Evolutionary conservation across 1,284 basidiomycete genomes (phyloP).

Genomic region (Omphalotus olearius): DNA sequence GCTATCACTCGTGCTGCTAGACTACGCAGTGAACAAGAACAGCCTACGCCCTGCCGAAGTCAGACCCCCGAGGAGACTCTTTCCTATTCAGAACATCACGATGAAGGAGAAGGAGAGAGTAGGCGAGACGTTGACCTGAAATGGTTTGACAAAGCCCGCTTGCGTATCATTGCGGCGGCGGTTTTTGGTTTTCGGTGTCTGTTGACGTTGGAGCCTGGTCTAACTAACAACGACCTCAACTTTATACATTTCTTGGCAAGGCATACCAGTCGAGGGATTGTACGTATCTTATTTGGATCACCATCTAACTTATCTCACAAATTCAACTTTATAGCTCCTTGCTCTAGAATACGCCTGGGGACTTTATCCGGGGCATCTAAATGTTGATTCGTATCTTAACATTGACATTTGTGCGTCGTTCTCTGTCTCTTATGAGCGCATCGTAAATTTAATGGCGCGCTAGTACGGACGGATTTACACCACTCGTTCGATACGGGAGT

Average conservation of each 20-base stretch:
- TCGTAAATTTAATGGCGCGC: not conserved
- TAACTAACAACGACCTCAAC: constrained; percentile 8
- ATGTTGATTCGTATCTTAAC: constrained; percentile 7
- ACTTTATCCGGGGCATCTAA: constrained; percentile 8
- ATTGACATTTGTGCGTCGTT: constrained; percentile 8
- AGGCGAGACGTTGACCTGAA: not conserved
- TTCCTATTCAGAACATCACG: too few relatives aligned
- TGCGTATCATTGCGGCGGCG: constrained; percentile 8
- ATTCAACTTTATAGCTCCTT: constrained; percentile 1
- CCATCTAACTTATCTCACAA: not conserved
- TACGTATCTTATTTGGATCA: not conserved
- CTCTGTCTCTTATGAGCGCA: not conserved
- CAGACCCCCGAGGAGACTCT: too few relatives aligned
- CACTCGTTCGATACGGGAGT: constrained; percentile 11
- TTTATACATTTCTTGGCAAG: constrained; percentile 12
- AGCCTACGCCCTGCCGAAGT: too few relatives aligned
- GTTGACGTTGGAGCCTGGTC: constrained; percentile 5
- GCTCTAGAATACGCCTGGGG: constrained; percentile 9
- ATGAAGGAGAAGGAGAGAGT: too few relatives aligned
- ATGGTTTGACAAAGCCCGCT: constrained; percentile 5
- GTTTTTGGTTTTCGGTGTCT: constrained; percentile 9
- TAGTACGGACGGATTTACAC: constrained; percentile 11
- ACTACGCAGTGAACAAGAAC: too few relatives aligned
- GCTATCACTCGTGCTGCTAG: too few relatives aligned
- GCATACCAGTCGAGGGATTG: not conserved